Evolutionary conservation across 2,329 filamentous ascomycete genomes (phyloP).

Genomic region (Ophiosphaerella narmari): DNA sequence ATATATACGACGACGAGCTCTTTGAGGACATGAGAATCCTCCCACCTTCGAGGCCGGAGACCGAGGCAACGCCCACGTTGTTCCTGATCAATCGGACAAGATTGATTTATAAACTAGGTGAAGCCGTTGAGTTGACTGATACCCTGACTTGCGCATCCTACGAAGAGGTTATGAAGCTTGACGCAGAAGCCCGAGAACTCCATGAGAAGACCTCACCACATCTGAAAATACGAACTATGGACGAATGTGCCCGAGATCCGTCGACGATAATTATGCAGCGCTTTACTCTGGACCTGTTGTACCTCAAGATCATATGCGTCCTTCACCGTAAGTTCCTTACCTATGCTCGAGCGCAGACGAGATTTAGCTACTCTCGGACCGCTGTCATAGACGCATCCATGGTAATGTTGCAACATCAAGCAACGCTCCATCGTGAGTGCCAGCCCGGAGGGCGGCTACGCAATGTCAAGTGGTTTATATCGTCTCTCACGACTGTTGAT

Average conservation of each 20-base stretch:
- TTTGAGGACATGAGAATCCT: constrained; percentile 69
- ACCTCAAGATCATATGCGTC: constrained; percentile 85
- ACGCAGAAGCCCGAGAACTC: constrained; percentile 61
- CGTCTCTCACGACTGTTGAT: constrained; percentile 79
- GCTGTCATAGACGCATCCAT: constrained; percentile 86
- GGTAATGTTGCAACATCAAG: constrained; percentile 77
- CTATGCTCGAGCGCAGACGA: constrained; percentile 72
- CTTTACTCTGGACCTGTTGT: constrained; percentile 81
- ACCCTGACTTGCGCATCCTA: constrained; percentile 66
- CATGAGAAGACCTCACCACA: constrained; percentile 76
- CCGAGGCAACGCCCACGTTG: constrained; percentile 74
- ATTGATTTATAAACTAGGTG: constrained; percentile 70
- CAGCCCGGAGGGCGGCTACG: constrained; percentile 72
- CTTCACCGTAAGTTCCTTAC: constrained; percentile 86
- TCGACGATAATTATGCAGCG: constrained; percentile 74
- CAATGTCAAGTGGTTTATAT: constrained; percentile 77
- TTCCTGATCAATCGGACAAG: constrained; percentile 78
- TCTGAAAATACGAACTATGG: constrained; percentile 73
- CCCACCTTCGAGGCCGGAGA: constrained; percentile 68
- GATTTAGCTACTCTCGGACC: constrained; percentile 82
- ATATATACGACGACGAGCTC: constrained; percentile 82
- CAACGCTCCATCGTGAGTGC: constrained; percentile 74
- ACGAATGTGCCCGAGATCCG: constrained; percentile 73
- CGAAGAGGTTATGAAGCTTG: constrained; percentile 65
- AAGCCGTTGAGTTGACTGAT: constrained; percentile 69